phyloP scores from a whole-genome alignment of 305 asterid genomes.

The Andrographis paniculata region DNA sequence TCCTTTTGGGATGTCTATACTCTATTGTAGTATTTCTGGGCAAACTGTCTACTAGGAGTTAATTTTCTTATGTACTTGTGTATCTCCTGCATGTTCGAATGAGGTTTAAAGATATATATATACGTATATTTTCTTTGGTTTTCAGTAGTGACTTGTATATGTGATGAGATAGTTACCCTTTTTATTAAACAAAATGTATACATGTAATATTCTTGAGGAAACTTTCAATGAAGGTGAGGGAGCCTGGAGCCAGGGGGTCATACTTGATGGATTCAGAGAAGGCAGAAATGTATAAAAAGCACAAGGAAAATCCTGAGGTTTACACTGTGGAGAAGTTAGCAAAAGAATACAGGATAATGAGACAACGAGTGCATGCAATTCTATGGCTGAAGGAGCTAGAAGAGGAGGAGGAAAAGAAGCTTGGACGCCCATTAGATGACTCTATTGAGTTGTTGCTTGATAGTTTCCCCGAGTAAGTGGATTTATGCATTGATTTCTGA shows the following conservation, averaged over 20 bases:
- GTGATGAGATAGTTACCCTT: too few species aligned
- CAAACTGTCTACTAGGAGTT: too few species aligned
- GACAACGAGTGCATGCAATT: slow-evolving; percentile 95
- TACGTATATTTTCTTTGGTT: too few species aligned
- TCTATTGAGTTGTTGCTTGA: slow-evolving; percentile 64
- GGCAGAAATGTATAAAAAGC: slow-evolving; percentile 79
- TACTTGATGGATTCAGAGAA: slow-evolving; percentile 79
- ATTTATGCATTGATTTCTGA: slow-evolving; percentile 17
- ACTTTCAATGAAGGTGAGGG: slow-evolving; percentile 53
- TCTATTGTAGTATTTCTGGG: too few species aligned
- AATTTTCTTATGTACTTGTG: too few species aligned
- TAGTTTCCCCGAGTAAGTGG: slow-evolving; percentile 70
- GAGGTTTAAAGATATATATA: too few species aligned
- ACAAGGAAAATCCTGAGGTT: slow-evolving; percentile 77
- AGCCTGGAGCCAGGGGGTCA: slow-evolving; percentile 91
- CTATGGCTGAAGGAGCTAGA: slow-evolving; percentile 74
- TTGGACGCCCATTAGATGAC: slow-evolving; percentile 60
- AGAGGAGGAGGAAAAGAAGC: slow-evolving; percentile 81
- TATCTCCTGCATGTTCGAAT: too few species aligned
- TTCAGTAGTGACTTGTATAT: too few species aligned
- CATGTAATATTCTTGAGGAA: slow-evolving; percentile 4
- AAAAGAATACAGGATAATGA: slow-evolving; percentile 84
- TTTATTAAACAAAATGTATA: background rate
- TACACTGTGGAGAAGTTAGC: slow-evolving; percentile 85
- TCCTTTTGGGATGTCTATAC: too few species aligned